Conservation (phyloP, 805 yeast species). For the Candida montana region DNA sequence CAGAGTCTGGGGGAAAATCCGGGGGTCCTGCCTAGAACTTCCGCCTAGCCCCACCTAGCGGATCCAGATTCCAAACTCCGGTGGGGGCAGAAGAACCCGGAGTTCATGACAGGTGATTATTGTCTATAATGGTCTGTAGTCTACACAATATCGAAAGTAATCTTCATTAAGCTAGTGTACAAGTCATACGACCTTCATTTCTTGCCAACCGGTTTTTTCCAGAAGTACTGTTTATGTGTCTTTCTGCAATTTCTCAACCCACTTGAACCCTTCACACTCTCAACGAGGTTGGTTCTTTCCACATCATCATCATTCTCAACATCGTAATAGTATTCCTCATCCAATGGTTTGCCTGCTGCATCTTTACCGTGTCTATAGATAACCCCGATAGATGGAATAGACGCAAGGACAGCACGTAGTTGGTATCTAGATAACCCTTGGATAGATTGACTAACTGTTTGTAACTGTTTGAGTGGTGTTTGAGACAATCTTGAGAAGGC, state of each 20-base stretch:
- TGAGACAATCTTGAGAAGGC: constrained; percentile 88
- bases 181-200: constrained; percentile 7
- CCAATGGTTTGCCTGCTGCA: constrained; percentile 92
- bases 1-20: not conserved
- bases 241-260: constrained; percentile 87
- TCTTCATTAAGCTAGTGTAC: not conserved
- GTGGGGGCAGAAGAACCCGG: no score
- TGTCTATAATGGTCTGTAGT: no score
- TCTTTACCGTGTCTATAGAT: constrained; percentile 89
- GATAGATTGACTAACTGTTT: constrained; percentile 53
- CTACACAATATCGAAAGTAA: no score
- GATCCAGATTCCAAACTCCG: no score
- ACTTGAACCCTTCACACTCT: constrained; percentile 70
- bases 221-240: constrained; percentile 74
- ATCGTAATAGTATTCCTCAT: constrained; percentile 88
- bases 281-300: constrained; percentile 64
- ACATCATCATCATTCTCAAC: constrained; percentile 75
- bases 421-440: constrained; percentile 40
- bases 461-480: constrained; percentile 73
- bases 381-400: constrained; percentile 69
- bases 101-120: no score
- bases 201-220: constrained; percentile 38
- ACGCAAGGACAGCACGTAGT: constrained; percentile 38
- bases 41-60: no score
- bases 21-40: not conserved